Evolutionary conservation across 257 asterid genomes (phyloP).

Genomic region (Forsythia viridissima): DNA sequence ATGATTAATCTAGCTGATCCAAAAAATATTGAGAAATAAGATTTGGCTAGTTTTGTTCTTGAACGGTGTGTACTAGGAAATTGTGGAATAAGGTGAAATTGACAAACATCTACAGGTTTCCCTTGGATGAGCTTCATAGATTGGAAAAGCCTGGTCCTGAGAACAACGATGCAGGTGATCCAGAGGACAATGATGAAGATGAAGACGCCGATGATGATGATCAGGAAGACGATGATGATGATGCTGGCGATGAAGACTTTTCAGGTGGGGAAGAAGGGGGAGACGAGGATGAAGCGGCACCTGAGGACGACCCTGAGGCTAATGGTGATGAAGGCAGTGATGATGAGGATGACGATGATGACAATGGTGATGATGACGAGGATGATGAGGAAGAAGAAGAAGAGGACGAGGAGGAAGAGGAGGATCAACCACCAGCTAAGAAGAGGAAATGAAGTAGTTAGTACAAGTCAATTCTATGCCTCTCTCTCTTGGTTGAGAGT

Average conservation of each 20-base stretch:
- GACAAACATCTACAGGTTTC: constrained; percentile 47
- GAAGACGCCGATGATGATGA: constrained; percentile 48
- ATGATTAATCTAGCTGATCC: not conserved
- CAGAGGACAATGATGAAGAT: constrained; percentile 70
- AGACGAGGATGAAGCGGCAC: constrained; percentile 65
- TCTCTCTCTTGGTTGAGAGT: constrained; percentile 43
- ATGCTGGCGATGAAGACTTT: constrained; percentile 82
- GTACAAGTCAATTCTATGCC: constrained; percentile 32
- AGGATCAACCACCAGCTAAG: constrained; percentile 87
- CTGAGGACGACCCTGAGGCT: constrained; percentile 53
- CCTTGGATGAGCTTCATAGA: constrained; percentile 49
- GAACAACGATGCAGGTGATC: constrained; percentile 65
- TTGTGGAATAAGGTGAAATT: not conserved
- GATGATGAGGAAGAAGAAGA: constrained; percentile 49
- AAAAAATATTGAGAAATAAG: not conserved
- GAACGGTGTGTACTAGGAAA: not conserved
- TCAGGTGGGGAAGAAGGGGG: constrained; percentile 78
- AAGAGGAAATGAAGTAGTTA: constrained; percentile 63
- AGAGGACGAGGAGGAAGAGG: constrained; percentile 48
- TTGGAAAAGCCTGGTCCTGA: constrained; percentile 48
- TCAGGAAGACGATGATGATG: constrained; percentile 45
- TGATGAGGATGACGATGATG: constrained; percentile 25
- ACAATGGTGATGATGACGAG: constrained; percentile 23
- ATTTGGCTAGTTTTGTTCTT: not conserved
- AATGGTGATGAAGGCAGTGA: constrained; percentile 70